phyloP scores from a whole-genome alignment of 139 green algal species.

The Tetradesmus lagerheimii region DNA sequence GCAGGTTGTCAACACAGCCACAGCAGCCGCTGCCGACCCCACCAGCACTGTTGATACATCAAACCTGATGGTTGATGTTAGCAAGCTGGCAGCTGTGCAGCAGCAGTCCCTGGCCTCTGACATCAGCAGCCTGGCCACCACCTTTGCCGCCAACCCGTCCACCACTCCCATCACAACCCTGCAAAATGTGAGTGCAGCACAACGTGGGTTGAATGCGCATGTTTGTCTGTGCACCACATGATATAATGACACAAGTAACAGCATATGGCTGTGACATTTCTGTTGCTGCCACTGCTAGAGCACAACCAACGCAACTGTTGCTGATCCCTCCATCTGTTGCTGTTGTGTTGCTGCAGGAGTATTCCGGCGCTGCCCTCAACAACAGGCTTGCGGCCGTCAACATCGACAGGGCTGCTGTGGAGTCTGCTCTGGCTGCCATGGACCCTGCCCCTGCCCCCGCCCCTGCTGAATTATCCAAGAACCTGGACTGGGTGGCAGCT shows the following conservation, averaged over 20 bases:
- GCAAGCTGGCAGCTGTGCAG: neutral
- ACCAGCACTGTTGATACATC: neutral
- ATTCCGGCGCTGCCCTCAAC: neutral
- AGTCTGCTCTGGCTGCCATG: neutral
- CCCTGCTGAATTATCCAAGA: too few species aligned
- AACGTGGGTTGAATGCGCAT: too few species aligned
- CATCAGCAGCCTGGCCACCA: neutral
- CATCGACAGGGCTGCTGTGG: neutral
- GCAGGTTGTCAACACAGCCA: neutral
- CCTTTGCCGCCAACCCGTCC: neutral
- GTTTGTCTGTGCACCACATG: too few species aligned
- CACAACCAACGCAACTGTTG: neutral
- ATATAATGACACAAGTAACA: too few species aligned
- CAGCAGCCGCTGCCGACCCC: neutral
- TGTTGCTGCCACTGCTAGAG: too few species aligned
- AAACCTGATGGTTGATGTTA: neutral
- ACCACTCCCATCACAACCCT: neutral
- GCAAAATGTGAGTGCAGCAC: neutral
- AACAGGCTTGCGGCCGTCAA: neutral
- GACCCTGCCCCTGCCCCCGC: neutral
- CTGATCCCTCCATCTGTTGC: neutral
- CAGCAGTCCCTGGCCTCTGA: neutral
- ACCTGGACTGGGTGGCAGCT: slow-evolving; percentile 6
- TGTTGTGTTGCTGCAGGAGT: neutral
- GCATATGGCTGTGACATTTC: too few species aligned